Conservation (phyloP, 139 green algal genomes). For the Pseudopediastrum boryanum region DNA sequence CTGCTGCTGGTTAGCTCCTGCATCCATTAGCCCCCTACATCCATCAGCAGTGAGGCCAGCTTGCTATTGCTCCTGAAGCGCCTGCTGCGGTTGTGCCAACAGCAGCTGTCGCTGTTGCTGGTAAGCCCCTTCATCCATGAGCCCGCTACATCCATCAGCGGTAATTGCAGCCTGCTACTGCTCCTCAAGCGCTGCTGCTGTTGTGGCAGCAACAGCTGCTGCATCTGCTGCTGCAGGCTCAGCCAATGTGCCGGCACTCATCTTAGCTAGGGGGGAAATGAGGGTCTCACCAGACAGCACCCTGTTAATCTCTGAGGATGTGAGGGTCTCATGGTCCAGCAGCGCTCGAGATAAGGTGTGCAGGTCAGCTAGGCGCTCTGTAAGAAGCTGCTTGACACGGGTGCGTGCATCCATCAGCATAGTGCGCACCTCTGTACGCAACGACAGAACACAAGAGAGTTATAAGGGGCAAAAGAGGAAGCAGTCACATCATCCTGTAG, state of each 20-base stretch:
- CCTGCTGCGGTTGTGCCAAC: no score
- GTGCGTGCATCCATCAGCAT: slow-evolving; percentile 77
- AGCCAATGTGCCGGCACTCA: not conserved
- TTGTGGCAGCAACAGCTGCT: not conserved
- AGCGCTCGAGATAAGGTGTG: slow-evolving; percentile 80
- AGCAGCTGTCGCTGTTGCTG: no score
- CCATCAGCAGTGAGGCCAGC: no score
- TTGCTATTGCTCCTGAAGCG: no score
- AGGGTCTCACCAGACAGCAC: slow-evolving; percentile 16
- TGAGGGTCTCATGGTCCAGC: slow-evolving; percentile 90
- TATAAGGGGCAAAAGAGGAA: no score
- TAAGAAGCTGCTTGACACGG: slow-evolving; percentile 73
- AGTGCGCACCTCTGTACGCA: slow-evolving; percentile 61
- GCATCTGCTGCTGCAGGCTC: not conserved
- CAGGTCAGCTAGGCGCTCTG: slow-evolving; percentile 77
- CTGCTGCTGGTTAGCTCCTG: no score
- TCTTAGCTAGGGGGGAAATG: not conserved
- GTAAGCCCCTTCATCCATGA: not conserved
- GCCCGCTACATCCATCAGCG: no score
- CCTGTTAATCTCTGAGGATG: slow-evolving; percentile 50
- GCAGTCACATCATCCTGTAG: no score
- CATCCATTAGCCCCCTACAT: no score
- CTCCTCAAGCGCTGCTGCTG: not conserved
- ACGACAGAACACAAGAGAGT: not conserved
- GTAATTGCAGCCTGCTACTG: not conserved